phyloP scores from a whole-genome alignment of 78 protist species.

The Pigoraptor vietnamica region DNA sequence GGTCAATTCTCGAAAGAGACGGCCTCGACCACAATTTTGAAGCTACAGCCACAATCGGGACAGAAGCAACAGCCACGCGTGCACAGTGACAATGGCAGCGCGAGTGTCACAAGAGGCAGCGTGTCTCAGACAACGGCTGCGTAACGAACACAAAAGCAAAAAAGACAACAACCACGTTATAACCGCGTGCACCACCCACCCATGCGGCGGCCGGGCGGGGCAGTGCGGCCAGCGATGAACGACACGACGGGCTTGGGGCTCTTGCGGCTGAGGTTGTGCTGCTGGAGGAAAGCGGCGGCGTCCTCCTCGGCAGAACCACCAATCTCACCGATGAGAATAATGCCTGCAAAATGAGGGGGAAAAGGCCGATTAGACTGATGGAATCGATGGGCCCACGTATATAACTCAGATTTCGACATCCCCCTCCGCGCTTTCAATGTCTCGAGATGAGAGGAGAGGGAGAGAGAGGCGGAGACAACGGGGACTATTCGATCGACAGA shows the following conservation, averaged over 20 bases:
- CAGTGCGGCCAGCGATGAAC: constrained; percentile 95
- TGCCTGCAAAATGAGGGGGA: constrained; percentile 4
- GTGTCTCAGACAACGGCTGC: too few relatives aligned
- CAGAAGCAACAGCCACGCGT: not conserved
- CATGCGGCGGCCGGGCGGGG: constrained; percentile 99
- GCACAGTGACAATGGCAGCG: too few relatives aligned
- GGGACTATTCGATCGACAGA: too few relatives aligned
- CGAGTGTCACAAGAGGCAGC: too few relatives aligned
- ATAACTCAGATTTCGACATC: too few relatives aligned
- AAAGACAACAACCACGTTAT: not conserved
- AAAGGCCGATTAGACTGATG: not conserved
- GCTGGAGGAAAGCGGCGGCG: constrained; percentile 90
- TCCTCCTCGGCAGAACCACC: constrained; percentile 99
- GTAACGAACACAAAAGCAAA: not conserved
- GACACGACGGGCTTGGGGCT: constrained; percentile 89
- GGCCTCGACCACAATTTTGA: not conserved
- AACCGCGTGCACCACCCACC: constrained; percentile 43
- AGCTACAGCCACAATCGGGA: not conserved
- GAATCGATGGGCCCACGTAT: not conserved
- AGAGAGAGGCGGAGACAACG: too few relatives aligned
- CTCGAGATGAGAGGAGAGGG: too few relatives aligned
- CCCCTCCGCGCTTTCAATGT: too few relatives aligned
- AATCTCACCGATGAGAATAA: constrained; percentile 96
- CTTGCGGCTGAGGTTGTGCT: constrained; percentile 15
- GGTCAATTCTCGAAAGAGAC: too few relatives aligned